These are phyloP conservation scores for Diutina rugosa DNA, from an alignment of 1,139 yeast species.

Conservation along the genomic window DNA sequence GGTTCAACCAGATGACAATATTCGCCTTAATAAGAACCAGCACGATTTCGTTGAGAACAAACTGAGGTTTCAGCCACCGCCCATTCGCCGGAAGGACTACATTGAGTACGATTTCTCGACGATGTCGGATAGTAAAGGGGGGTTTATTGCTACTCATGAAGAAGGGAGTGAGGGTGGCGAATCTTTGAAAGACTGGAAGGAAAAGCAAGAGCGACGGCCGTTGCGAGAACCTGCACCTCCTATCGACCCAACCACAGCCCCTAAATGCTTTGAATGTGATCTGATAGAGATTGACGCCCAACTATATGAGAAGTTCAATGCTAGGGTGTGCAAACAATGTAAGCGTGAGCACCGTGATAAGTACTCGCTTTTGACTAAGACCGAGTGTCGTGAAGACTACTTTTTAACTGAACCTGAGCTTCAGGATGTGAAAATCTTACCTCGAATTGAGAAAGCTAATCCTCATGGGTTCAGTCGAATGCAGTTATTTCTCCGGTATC, in stretches of 20 bases:
- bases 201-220: slow-evolving; percentile 23
- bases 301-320: slow-evolving; percentile 50
- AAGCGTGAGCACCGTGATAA: slow-evolving; percentile 67
- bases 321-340: slow-evolving; percentile 71
- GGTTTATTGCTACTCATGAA: slow-evolving; percentile 42
- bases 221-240: slow-evolving; percentile 57
- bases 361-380: slow-evolving; percentile 81
- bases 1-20: slow-evolving; percentile 5
- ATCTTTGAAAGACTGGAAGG: slow-evolving; percentile 69
- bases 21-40: slow-evolving; percentile 10
- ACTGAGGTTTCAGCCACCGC: slow-evolving; percentile 16
- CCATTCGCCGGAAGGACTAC: slow-evolving; percentile 51
- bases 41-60: slow-evolving; percentile 8
- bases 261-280: slow-evolving; percentile 72
- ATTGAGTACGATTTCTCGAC: slow-evolving; percentile 89
- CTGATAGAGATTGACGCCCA: slow-evolving; percentile 71
- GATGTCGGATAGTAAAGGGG: slow-evolving; percentile 82
- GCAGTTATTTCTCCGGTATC: slow-evolving; percentile 83
- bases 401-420: slow-evolving; percentile 87
- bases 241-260: slow-evolving; percentile 54
- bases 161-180: slow-evolving; percentile 4
- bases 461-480: slow-evolving; percentile 91
- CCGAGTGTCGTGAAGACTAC: slow-evolving; percentile 91
- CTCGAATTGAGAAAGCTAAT: slow-evolving; percentile 79
- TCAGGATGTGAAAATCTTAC: slow-evolving; percentile 52